These are phyloP conservation scores for Citrus inodora DNA, from an alignment of 345 rosid genomes.

Conservation along the genomic window DNA sequence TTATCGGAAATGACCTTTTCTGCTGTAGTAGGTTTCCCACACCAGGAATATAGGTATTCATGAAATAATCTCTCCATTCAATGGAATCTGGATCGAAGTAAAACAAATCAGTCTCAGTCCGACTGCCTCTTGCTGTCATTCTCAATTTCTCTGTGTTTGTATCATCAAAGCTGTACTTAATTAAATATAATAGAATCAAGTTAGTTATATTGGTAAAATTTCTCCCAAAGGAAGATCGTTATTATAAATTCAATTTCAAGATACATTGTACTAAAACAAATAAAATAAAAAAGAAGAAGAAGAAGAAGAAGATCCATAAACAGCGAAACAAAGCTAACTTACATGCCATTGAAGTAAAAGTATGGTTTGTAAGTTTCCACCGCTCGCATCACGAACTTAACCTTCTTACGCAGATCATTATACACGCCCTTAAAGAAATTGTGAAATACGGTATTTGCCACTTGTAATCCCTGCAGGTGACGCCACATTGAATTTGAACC, in stretches of 20 bases:
- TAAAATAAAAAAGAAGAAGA: too few species aligned
- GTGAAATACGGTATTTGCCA: conserved; percentile 48
- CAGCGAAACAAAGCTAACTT: conserved; percentile 32
- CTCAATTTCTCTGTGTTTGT: conserved; percentile 44
- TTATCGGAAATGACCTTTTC: too few species aligned
- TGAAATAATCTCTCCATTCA: conserved; percentile 59
- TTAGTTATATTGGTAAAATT: neutral
- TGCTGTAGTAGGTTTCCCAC: conserved; percentile 21
- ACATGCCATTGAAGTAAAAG: conserved; percentile 72
- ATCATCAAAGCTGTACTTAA: conserved; percentile 47
- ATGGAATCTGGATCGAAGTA: conserved; percentile 55
- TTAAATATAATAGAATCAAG: neutral
- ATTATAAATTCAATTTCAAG: too few species aligned
- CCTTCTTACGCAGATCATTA: conserved; percentile 42
- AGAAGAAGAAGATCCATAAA: too few species aligned
- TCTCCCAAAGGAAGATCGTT: too few species aligned
- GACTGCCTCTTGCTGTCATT: conserved; percentile 23
- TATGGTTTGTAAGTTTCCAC: conserved; percentile 73
- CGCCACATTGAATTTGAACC: neutral
- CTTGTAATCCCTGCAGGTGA: conserved; percentile 34
- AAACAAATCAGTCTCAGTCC: conserved; percentile 27
- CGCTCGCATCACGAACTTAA: conserved; percentile 53
- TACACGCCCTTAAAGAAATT: conserved; percentile 35
- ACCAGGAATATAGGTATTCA: conserved; percentile 56
- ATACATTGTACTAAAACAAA: conserved; percentile 23